These are phyloP conservation scores for Monosporozyma unispora DNA, from an alignment of 805 yeast genomes.

Conservation along the genomic window DNA sequence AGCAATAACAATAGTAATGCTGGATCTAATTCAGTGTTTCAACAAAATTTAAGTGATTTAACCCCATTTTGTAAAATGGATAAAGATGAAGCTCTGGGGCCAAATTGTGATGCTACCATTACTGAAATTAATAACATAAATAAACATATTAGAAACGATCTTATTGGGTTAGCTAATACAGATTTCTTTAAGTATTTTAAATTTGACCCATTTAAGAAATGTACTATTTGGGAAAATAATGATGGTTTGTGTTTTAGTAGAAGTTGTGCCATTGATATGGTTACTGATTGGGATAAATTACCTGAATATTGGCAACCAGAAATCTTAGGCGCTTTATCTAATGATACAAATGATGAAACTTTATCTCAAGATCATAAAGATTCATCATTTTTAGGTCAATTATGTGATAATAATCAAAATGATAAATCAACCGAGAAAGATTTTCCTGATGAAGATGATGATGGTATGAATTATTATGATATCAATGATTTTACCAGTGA, in stretches of 20 bases:
- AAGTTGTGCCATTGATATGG: slow-evolving; percentile 82
- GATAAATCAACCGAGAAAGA: slow-evolving; percentile 5
- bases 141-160: slow-evolving; percentile 41
- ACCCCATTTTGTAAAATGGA: slow-evolving; percentile 28
- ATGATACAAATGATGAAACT: slow-evolving; percentile 21
- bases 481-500: slow-evolving; percentile 50
- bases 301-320: slow-evolving; percentile 71
- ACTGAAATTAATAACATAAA: slow-evolving; percentile 46
- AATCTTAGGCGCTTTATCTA: slow-evolving; percentile 38
- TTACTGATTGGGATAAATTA: slow-evolving; percentile 61
- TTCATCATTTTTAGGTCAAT: slow-evolving; percentile 31
- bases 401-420: slow-evolving; percentile 29
- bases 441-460: slow-evolving; percentile 9
- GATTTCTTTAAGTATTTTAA: slow-evolving; percentile 86
- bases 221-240: slow-evolving; percentile 79
- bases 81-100: slow-evolving; percentile 25
- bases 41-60: slow-evolving; percentile 4
- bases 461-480: slow-evolving; percentile 60
- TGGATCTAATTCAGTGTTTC: neutral
- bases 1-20: neutral
- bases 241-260: slow-evolving; percentile 77
- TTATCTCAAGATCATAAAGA: slow-evolving; percentile 27
- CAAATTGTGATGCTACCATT: slow-evolving; percentile 35
- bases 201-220: slow-evolving; percentile 68
- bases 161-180: slow-evolving; percentile 52